phyloP scores from a whole-genome alignment of 2,329 filamentous ascomycete genomes.

The Fusarium odoratissimum region DNA sequence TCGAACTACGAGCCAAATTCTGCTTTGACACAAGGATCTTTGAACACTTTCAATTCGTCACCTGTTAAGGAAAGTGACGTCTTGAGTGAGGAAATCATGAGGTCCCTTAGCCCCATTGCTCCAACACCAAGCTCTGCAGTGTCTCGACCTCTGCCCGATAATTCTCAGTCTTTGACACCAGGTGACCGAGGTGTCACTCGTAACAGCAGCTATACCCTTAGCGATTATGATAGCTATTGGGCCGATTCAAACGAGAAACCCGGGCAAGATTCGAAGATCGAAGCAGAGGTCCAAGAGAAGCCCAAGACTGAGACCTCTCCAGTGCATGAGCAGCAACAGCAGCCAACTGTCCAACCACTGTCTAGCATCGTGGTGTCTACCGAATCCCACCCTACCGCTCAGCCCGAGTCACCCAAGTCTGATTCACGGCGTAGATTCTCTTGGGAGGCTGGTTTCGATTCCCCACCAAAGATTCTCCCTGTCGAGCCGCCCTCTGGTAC shows the following conservation, averaged over 20 bases:
- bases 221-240: slow-evolving; percentile 77
- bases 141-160: slow-evolving; percentile 22
- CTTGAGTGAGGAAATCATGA: slow-evolving; percentile 79
- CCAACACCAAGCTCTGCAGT: slow-evolving; percentile 35
- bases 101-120: slow-evolving; percentile 68
- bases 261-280: neutral
- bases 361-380: neutral
- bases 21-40: slow-evolving; percentile 56
- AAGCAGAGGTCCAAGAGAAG: slow-evolving; percentile 11
- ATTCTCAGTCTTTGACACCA: slow-evolving; percentile 32
- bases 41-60: slow-evolving; percentile 62
- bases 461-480: slow-evolving; percentile 29
- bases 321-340: slow-evolving; percentile 3
- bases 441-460: slow-evolving; percentile 50
- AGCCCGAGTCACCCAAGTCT: slow-evolving; percentile 5
- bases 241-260: slow-evolving; percentile 51
- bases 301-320: neutral
- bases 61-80: slow-evolving; percentile 77
- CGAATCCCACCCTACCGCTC: slow-evolving; percentile 10
- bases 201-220: slow-evolving; percentile 72
- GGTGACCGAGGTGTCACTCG: slow-evolving; percentile 44
- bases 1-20: slow-evolving; percentile 51
- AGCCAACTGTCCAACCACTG: neutral
- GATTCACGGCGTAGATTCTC: slow-evolving; percentile 51
- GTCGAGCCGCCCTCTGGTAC: slow-evolving; percentile 12